phyloP scores from a whole-genome alignment of 1,284 basidiomycete species.

The Apiotrichum domesticum region DNA sequence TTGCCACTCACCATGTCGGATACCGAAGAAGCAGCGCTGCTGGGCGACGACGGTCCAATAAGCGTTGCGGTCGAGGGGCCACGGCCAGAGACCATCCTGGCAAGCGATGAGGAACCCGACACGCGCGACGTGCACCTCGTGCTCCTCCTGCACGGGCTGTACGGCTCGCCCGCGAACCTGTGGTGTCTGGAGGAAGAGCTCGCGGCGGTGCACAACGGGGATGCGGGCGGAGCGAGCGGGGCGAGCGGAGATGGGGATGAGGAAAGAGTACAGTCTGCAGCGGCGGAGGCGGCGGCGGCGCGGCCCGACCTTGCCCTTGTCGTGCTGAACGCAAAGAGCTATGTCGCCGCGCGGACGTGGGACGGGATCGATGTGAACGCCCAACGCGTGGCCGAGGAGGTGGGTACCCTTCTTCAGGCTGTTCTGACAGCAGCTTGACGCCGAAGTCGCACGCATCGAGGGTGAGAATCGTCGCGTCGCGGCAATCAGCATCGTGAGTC shows the following conservation, averaged over 20 bases:
- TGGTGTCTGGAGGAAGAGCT: slow-evolving; percentile 31
- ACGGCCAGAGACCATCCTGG: no score
- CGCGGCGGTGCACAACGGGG: neutral
- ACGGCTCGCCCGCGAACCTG: slow-evolving; percentile 37
- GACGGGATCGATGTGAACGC: slow-evolving; percentile 47
- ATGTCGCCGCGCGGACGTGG: slow-evolving; percentile 38
- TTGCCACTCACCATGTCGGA: no score
- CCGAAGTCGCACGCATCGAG: slow-evolving; percentile 33
- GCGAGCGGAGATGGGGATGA: no score
- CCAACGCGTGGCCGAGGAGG: slow-evolving; percentile 31
- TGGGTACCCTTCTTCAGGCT: slow-evolving; percentile 9
- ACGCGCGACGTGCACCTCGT: slow-evolving; percentile 33
- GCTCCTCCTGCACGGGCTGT: slow-evolving; percentile 45
- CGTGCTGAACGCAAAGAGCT: slow-evolving; percentile 23
- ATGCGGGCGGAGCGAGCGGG: no score
- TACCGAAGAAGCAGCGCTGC: no score
- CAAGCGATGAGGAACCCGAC: no score
- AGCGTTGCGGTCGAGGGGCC: no score
- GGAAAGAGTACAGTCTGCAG: no score
- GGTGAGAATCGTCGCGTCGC: slow-evolving; percentile 26
- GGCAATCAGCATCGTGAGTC: slow-evolving; percentile 37
- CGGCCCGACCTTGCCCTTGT: slow-evolving; percentile 14
- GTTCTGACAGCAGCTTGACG: slow-evolving; percentile 26
- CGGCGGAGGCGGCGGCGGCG: no score
- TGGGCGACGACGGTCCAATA: no score